phyloP scores from a whole-genome alignment of 2,329 filamentous ascomycete genomes.

The Shiraia sp. region DNA sequence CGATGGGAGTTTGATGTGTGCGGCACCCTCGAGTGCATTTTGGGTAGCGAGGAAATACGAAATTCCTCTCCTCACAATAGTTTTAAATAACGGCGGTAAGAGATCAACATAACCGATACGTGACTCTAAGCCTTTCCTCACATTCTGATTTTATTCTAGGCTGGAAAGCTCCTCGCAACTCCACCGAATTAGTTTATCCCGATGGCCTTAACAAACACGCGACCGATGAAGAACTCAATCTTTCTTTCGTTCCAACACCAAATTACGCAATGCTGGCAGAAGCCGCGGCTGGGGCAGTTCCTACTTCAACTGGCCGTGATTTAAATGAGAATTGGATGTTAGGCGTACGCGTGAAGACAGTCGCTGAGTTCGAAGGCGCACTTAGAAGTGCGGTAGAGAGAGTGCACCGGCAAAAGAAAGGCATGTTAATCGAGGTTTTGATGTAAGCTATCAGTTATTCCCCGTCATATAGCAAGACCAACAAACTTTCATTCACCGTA shows the following conservation, averaged over 20 bases:
- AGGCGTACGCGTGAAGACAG: conserved; percentile 4
- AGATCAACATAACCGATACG: neutral
- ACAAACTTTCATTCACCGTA: too few relatives aligned
- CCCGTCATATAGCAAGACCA: too few relatives aligned
- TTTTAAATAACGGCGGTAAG: conserved; percentile 62
- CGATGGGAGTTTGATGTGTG: conserved; percentile 62
- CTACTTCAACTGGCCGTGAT: too few relatives aligned
- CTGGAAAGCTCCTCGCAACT: conserved; percentile 64
- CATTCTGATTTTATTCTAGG: too few relatives aligned
- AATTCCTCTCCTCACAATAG: conserved; percentile 59
- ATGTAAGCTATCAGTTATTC: too few relatives aligned
- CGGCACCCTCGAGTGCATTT: conserved; percentile 59
- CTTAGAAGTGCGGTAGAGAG: conserved; percentile 1
- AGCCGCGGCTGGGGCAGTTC: conserved; percentile 54
- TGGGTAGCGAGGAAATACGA: conserved; percentile 61
- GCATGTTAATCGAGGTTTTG: conserved; percentile 8
- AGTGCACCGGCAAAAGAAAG: conserved; percentile 1
- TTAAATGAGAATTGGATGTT: conserved; percentile 10
- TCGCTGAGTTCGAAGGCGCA: conserved; percentile 1
- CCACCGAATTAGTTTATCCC: conserved; percentile 62
- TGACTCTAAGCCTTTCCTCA: too few relatives aligned
- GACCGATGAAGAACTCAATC: conserved; percentile 66
- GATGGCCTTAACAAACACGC: conserved; percentile 59
- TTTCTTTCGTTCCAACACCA: conserved; percentile 61
- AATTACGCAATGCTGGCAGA: conserved; percentile 65